Base-by-base conservation (phyloP, 306 rosid genomes). In the Trifolium dubium region DNA sequence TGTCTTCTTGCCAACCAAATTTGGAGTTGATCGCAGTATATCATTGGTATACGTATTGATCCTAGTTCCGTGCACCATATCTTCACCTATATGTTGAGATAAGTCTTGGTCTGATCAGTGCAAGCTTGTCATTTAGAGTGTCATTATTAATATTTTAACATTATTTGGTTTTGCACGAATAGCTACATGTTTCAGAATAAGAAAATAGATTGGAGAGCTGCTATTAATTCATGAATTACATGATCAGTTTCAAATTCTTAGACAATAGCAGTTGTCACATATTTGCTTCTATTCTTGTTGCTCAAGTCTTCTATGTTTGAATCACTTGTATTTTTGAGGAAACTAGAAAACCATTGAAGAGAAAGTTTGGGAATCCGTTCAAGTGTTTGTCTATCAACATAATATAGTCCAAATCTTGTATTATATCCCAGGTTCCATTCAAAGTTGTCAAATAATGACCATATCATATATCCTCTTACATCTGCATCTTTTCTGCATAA, bases 401-500 rank as follows among this genome's bases (percentile, higher is more conserved):
- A 74, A 65, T 76, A 82, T 4, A 91, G 71, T 23, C 97, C 97
- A 83, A 82, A 91, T 61, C 76, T 82, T 2, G 3, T 17, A 23
- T 10, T 28, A 72, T 79, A 91, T 11, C 93, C 97, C 19, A 28
- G 1, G 9, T 9, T 0, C 93, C 92, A 91, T 79, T 91, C 92
- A 37, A 88, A 87, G 63, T 82, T 87, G 73, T 91, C 93, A 75
- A 88, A 19, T 81, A 88, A 75, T 14, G 92, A 78, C 96, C 96
- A 90, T 58, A 77, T 37, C 76, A 88, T 70, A 74, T 90, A 90
- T 64, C 93, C 97, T 58, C 88, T 84, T 43, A 88, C 92, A 51
- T 88, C 88, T 29, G 93, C 93, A 43, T 92, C 93, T 40, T 87
- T 79, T 75, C 92, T 88, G 74, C 66, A 18, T 56, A 64, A 9